Conservation (phyloP, 2,329 filamentous ascomycete genomes). For the Cladophialophora chaetospira region DNA sequence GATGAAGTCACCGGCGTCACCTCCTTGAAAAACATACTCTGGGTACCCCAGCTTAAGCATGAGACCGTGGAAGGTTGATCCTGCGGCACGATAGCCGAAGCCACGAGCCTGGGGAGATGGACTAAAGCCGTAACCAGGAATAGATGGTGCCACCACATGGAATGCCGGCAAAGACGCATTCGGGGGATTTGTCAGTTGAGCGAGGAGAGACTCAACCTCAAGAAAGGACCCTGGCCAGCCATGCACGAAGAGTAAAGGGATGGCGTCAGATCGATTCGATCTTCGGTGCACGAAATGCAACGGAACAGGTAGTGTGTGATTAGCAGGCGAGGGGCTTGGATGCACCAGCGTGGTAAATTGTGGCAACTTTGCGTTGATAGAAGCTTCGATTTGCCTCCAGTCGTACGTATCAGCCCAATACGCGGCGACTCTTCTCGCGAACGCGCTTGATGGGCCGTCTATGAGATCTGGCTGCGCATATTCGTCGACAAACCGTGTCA, state of each 20-base stretch:
- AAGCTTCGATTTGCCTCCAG: constrained; percentile 14
- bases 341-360: constrained; percentile 16
- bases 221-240: constrained; percentile 43
- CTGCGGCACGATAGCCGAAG: constrained; percentile 15
- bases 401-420: constrained; percentile 20
- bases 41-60: constrained; percentile 34
- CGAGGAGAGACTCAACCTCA: constrained; percentile 38
- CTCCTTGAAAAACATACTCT: constrained; percentile 35
- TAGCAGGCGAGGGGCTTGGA: background rate
- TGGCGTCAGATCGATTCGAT: constrained; percentile 34
- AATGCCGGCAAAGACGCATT: constrained; percentile 30
- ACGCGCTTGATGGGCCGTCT: constrained; percentile 15
- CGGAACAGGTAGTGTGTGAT: constrained; percentile 9
- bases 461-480: constrained; percentile 3
- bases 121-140: constrained; percentile 36
- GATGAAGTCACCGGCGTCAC: constrained; percentile 36
- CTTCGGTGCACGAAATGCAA: constrained; percentile 33
- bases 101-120: constrained; percentile 22
- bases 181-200: constrained; percentile 32
- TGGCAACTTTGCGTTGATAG: constrained; percentile 12
- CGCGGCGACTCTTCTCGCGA: constrained; percentile 1
- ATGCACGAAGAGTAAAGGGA: constrained; percentile 41
- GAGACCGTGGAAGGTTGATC: constrained; percentile 22
- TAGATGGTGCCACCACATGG: constrained; percentile 36
- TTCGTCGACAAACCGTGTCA: constrained; percentile 16